Evolutionary conservation across 2,329 filamentous ascomycete genomes (phyloP), one percentile per base, ranked within the genome.

Genomic region (Fusarium aywerte): DNA sequence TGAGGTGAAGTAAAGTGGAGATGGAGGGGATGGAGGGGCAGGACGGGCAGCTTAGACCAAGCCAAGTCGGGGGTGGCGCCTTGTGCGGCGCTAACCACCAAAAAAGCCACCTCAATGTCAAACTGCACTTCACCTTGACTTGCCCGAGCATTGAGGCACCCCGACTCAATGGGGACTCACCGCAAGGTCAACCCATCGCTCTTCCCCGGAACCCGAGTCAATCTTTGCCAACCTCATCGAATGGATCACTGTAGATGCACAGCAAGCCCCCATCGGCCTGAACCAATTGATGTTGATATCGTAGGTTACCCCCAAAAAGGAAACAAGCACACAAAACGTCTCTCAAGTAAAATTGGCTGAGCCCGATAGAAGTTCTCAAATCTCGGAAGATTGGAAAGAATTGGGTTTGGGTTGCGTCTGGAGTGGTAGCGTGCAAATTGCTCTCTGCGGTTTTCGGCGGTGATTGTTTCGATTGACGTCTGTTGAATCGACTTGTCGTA

Each of bases 381-480:
- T 40, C 45, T 33, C 32, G 29, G 35, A 43, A 62, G 60, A 69
- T 67, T 65, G 52, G 25, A 42, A 43, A 53, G 32, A 43, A 31
- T 60, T 51, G 23, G 48, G 44, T 25, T 58, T 58, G 32, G 27
- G 40, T 32, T 39, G 39, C 51, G 43, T 32, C 55, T 44, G 40
- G 38, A 49, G 31, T 47, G 32, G 50, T 61, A 65, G 50, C 42
- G 67, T 58, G 53, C 45, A 47, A 68, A 51, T 57, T 53, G 44
- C 48, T 44, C 38, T 48, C 58, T 68, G 69, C 66, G 68, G 61
- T 64, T 68, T 71, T 71, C 70, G 65, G 70, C 68, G 68, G 55
- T 54, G 45, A 36, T 32, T 47, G 23, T 48, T 59, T 59, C 56
- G 51, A 48, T 48, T 48, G 44, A 57, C 45, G 56, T 58, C 44